Percentiles rank a stretch among this genome's conserved stretches.
Conservation (phyloP, 768 basidiomycete species). For the Cantharellus anzutake region DNA sequence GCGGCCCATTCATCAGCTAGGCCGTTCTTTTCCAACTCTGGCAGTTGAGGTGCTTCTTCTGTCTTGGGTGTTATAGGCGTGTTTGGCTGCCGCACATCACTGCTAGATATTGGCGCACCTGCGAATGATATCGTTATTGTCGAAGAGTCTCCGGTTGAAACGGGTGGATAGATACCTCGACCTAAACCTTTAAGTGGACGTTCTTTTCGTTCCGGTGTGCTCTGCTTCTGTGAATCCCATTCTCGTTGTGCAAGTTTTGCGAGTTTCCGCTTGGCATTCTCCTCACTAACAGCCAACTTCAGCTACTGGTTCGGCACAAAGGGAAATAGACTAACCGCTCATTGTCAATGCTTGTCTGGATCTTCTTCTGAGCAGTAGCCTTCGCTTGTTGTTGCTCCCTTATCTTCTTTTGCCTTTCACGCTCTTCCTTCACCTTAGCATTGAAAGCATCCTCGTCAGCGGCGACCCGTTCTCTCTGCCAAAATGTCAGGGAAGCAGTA, state of each 20-base stretch:
- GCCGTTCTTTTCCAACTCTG: no score
- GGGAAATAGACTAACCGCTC: slow-evolving; percentile 15
- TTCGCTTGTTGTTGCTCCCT: slow-evolving; percentile 52
- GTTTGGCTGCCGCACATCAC: no score
- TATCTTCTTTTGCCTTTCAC: slow-evolving; percentile 32
- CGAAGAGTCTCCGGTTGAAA: no score
- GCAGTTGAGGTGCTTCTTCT: no score
- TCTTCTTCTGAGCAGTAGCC: slow-evolving; percentile 42
- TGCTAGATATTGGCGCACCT: no score
- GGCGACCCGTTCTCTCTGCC: slow-evolving; percentile 40
- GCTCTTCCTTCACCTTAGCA: slow-evolving; percentile 38
- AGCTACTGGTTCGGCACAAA: background rate
- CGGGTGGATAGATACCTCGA: no score
- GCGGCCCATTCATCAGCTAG: no score
- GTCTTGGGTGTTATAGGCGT: no score
- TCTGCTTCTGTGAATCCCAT: slow-evolving; percentile 61
- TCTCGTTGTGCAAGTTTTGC: slow-evolving; percentile 62
- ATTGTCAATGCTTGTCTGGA: slow-evolving; percentile 49
- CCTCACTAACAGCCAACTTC: slow-evolving; percentile 27
- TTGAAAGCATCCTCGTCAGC: slow-evolving; percentile 67
- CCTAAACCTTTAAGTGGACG: no score
- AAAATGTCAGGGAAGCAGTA: background rate
- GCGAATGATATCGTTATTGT: no score
- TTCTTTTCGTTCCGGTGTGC: background rate
- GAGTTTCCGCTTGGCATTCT: slow-evolving; percentile 64